A percentile compares a stretch with the other conserved stretches of the same genome.
These are phyloP conservation scores for Rhodotorula sp. DNA, from an alignment of 1,284 basidiomycete species.

Conservation along the genomic window DNA sequence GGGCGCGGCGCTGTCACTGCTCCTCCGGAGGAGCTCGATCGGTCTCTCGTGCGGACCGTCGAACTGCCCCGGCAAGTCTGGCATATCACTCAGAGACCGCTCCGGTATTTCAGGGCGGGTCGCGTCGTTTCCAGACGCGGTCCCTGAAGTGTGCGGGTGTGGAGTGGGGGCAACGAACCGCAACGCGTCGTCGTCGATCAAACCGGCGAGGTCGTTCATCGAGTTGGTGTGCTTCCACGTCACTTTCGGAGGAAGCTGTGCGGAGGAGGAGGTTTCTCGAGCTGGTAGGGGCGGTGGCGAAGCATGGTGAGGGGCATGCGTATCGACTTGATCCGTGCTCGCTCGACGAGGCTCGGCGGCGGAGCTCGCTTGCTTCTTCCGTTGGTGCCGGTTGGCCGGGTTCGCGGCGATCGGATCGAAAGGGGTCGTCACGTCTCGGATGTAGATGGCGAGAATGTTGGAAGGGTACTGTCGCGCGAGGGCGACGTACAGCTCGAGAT, in stretches of 20 bases:
- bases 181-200: constrained; percentile 15
- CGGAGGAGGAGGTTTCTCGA: background rate
- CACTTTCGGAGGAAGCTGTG: constrained; percentile 2
- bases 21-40: background rate
- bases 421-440: constrained; percentile 64
- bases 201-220: constrained; percentile 12
- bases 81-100: constrained; percentile 7
- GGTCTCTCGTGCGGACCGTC: constrained; percentile 16
- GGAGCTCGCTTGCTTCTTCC: background rate
- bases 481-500: constrained; percentile 63
- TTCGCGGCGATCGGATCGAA: background rate
- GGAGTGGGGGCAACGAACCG: background rate
- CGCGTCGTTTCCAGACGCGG: background rate
- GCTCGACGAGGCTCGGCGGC: background rate
- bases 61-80: constrained; percentile 20
- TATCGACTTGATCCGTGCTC: background rate
- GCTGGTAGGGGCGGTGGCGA: background rate
- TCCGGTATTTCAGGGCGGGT: too few species aligned
- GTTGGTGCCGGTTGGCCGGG: background rate
- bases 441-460: constrained; percentile 61
- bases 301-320: background rate
- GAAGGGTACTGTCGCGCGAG: constrained; percentile 64
- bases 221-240: constrained; percentile 21
- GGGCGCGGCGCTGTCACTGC: background rate
- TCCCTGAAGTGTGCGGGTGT: background rate